Evolutionary conservation across 148 eudicot species (phyloP).

Genomic region (Spergularia bocconei): DNA sequence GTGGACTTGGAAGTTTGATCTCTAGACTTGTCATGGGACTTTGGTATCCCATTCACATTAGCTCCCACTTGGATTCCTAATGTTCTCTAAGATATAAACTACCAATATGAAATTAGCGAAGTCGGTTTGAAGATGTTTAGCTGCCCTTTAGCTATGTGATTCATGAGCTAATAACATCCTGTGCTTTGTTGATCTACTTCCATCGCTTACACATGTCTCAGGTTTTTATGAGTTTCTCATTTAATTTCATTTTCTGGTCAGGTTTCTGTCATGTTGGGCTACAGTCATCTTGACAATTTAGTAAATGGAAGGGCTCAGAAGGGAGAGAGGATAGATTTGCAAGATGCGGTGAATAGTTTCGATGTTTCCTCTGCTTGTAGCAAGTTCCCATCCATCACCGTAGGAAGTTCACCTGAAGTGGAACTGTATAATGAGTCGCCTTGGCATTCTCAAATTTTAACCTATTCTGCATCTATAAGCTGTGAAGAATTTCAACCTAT

Average conservation of each 20-base stretch:
- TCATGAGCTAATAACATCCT: not conserved
- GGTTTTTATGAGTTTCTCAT: not conserved
- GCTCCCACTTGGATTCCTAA: not conserved
- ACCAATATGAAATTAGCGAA: not conserved
- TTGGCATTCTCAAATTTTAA: conserved; percentile 35
- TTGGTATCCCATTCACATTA: not conserved
- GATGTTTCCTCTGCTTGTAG: conserved; percentile 56
- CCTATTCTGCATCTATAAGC: conserved; percentile 34
- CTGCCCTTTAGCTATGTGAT: not conserved
- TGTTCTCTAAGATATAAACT: too few species aligned
- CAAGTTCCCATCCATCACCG: conserved; percentile 68
- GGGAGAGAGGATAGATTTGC: conserved; percentile 26
- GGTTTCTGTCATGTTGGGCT: conserved; percentile 63
- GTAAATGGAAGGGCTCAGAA: conserved; percentile 34
- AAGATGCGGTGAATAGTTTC: conserved; percentile 32
- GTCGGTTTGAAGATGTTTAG: not conserved
- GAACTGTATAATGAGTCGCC: conserved; percentile 58
- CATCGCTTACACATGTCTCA: conserved; percentile 1
- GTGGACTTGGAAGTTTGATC: not conserved
- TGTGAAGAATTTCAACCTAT: conserved; percentile 44
- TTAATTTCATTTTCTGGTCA: conserved; percentile 27
- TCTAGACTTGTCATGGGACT: not conserved
- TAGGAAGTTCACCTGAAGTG: conserved; percentile 59
- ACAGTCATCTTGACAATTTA: conserved; percentile 47
- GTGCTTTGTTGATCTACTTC: conserved; percentile 11